Conservation (phyloP, 805 yeast genomes). For the Candida multigemmis region DNA sequence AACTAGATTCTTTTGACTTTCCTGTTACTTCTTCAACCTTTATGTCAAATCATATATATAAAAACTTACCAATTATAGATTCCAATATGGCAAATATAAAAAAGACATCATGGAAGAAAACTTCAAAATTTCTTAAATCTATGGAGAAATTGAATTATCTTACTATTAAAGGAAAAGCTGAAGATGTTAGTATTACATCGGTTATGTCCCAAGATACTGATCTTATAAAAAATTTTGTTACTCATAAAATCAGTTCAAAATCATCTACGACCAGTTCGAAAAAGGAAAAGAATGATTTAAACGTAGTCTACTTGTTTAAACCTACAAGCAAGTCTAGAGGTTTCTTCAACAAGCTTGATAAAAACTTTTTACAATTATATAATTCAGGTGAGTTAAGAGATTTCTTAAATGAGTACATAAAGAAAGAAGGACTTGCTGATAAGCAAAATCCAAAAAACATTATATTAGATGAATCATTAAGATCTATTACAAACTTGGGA, state of each 20-base stretch:
- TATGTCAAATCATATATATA: conserved; percentile 59
- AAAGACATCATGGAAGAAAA: conserved; percentile 83
- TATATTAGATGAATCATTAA: conserved; percentile 44
- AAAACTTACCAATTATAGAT: conserved; percentile 67
- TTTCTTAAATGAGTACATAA: conserved; percentile 48
- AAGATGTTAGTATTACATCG: conserved; percentile 55
- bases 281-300: conserved; percentile 15
- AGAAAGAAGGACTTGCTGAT: conserved; percentile 40
- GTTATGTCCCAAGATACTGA: conserved; percentile 38
- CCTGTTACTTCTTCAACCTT: conserved; percentile 73
- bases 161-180: conserved; percentile 76
- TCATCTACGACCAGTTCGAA: conserved; percentile 9
- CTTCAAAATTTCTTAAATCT: conserved; percentile 74
- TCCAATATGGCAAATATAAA: conserved; percentile 49
- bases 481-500: conserved; percentile 26
- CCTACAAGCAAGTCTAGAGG: conserved; percentile 43
- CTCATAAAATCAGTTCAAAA: conserved; percentile 36
- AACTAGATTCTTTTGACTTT: conserved; percentile 42
- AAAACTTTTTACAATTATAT: conserved; percentile 34
- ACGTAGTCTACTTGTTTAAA: conserved; percentile 39
- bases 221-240: conserved; percentile 50
- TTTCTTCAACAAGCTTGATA: conserved; percentile 36
- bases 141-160: conserved; percentile 73
- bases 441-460: conserved; percentile 45
- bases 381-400: conserved; percentile 45